These are phyloP conservation scores for Calonectria pteridis DNA, from an alignment of 2,329 filamentous ascomycete genomes.

Conservation along the genomic window DNA sequence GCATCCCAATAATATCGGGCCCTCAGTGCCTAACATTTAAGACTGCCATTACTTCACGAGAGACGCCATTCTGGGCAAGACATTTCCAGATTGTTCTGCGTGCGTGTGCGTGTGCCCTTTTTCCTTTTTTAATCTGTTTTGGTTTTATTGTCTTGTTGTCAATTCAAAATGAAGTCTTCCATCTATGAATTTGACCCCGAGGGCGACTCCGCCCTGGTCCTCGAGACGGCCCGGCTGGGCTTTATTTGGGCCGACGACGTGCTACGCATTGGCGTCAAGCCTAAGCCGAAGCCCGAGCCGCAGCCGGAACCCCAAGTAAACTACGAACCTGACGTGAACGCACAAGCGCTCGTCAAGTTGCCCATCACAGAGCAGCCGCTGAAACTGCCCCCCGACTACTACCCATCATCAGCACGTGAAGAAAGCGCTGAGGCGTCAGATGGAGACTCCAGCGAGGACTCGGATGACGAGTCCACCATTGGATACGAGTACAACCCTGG, in stretches of 20 bases:
- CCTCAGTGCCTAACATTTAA: slow-evolving; percentile 7
- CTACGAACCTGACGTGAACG: neutral
- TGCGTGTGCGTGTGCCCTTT: neutral
- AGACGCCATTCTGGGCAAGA: neutral
- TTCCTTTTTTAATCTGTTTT: neutral
- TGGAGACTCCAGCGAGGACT: neutral
- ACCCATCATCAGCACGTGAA: neutral
- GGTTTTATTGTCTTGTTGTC: neutral
- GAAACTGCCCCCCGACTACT: neutral
- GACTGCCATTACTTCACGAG: neutral
- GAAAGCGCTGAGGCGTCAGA: neutral
- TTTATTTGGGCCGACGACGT: neutral
- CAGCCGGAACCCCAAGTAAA: neutral
- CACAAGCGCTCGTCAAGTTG: neutral
- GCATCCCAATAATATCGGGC: neutral
- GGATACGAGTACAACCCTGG: neutral
- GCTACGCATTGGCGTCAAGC: neutral
- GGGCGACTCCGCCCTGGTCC: neutral
- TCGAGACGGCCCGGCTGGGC: neutral
- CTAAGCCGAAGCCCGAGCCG: neutral
- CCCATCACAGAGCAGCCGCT: neutral
- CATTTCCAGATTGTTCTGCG: neutral
- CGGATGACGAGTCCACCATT: neutral
- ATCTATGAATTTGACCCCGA: neutral
- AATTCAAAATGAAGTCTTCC: neutral